Evolutionary conservation across 352 stramenopile genomes (phyloP).

Genomic region (Globisporangium cylindrosporum): DNA sequence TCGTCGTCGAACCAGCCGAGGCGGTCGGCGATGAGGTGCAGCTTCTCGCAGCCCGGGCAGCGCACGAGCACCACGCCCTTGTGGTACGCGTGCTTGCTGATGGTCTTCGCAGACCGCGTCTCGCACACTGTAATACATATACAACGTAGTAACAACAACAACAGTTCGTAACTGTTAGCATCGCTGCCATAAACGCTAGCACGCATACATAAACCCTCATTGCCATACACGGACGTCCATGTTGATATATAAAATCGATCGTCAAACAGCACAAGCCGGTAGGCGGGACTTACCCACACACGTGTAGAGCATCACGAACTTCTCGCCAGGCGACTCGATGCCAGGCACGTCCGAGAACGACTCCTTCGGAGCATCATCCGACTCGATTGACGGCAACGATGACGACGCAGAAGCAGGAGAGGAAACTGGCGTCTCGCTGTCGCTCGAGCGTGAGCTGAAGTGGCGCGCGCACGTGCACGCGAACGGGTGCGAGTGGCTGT

Average conservation of each 20-base stretch:
- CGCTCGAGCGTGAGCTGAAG: constrained; percentile 8
- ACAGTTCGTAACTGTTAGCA: constrained; percentile 13
- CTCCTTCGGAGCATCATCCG: not conserved
- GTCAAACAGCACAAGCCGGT: not conserved
- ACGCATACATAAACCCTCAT: not conserved
- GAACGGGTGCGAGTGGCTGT: constrained; percentile 4
- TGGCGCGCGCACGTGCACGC: not conserved
- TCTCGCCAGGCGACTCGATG: constrained; percentile 84
- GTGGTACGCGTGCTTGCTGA: constrained; percentile 96
- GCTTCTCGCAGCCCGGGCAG: constrained; percentile 96
- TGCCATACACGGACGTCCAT: not conserved
- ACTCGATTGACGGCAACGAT: not conserved
- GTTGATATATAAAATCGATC: not conserved
- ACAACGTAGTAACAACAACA: not conserved
- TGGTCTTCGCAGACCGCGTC: constrained; percentile 96
- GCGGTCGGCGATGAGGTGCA: constrained; percentile 97
- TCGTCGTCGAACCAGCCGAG: constrained; percentile 93
- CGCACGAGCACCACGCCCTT: constrained; percentile 97
- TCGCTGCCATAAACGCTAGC: not conserved
- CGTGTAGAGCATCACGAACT: constrained; percentile 98
- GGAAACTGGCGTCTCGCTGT: not conserved
- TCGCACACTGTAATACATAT: constrained; percentile 85
- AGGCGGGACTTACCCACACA: constrained; percentile 65
- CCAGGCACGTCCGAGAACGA: constrained; percentile 42
- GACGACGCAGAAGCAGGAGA: not conserved